Conservation (phyloP, 2,329 filamentous ascomycete genomes). For the Penicillium verrucosum region DNA sequence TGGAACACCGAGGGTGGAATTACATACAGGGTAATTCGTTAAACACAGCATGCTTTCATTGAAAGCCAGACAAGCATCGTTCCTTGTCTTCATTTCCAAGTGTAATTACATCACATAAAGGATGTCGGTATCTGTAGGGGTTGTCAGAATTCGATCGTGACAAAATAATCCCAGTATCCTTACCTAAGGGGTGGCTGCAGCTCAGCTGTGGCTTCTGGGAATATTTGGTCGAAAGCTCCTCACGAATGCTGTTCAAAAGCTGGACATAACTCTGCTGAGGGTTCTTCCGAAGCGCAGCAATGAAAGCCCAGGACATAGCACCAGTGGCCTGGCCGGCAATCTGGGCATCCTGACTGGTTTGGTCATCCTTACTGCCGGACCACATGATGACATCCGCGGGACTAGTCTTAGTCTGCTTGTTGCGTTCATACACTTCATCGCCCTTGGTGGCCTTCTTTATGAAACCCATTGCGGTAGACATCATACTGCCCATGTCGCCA, state of each 20-base stretch:
- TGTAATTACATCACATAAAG: constrained; percentile 62
- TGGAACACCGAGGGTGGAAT: constrained; percentile 16
- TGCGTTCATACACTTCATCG: constrained; percentile 73
- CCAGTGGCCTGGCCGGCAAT: constrained; percentile 88
- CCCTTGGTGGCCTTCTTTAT: constrained; percentile 84
- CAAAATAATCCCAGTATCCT: constrained; percentile 28
- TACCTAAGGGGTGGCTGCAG: constrained; percentile 93
- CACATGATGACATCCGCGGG: constrained; percentile 97
- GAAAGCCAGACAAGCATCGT: neutral
- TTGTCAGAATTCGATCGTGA: constrained; percentile 14
- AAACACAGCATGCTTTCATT: constrained; percentile 11
- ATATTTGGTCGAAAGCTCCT: constrained; percentile 82
- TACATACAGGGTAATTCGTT: constrained; percentile 23
- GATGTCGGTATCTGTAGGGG: constrained; percentile 57
- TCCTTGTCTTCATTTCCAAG: neutral
- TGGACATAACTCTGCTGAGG: constrained; percentile 95
- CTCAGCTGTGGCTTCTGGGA: constrained; percentile 93
- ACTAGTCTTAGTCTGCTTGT: constrained; percentile 84
- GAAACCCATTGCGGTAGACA: constrained; percentile 74
- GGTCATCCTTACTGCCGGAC: constrained; percentile 92
- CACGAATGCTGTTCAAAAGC: constrained; percentile 90
- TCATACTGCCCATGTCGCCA: constrained; percentile 79
- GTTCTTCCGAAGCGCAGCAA: constrained; percentile 84
- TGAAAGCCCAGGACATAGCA: constrained; percentile 98
- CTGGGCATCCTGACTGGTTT: constrained; percentile 90